These are phyloP conservation scores for Athelia sp. DNA, from an alignment of 1,284 basidiomycete species.

Conservation along the genomic window DNA sequence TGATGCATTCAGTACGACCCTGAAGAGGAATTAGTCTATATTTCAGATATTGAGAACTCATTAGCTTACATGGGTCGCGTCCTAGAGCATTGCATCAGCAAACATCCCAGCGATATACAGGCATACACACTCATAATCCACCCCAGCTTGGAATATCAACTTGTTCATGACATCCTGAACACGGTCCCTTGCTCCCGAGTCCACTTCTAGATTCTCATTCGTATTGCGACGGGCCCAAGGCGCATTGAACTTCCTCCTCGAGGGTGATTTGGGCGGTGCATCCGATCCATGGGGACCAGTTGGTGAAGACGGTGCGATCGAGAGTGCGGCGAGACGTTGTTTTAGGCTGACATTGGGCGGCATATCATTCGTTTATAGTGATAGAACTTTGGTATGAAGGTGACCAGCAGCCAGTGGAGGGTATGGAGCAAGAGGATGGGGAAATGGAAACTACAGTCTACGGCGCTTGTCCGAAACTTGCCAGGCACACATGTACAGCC, in stretches of 20 bases:
- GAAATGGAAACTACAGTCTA: no score
- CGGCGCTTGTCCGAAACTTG: no score
- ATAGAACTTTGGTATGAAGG: no score
- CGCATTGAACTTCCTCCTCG: slow-evolving; percentile 31
- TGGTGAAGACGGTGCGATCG: slow-evolving; percentile 41
- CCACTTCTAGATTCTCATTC: slow-evolving; percentile 11
- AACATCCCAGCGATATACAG: slow-evolving; percentile 1
- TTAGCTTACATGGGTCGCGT: slow-evolving; percentile 76
- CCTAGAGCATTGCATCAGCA: slow-evolving; percentile 31
- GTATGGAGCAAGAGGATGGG: no score
- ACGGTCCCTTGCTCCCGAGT: slow-evolving; percentile 33
- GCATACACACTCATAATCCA: slow-evolving; percentile 72
- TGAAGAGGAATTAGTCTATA: slow-evolving; percentile 21
- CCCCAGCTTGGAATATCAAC: slow-evolving; percentile 82
- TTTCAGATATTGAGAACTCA: slow-evolving; percentile 2
- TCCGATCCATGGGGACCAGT: slow-evolving; percentile 28
- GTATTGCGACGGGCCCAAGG: slow-evolving; percentile 30
- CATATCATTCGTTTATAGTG: not conserved
- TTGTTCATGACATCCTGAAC: slow-evolving; percentile 63
- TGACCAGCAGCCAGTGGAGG: no score
- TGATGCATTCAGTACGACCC: slow-evolving; percentile 79
- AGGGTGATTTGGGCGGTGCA: slow-evolving; percentile 21
- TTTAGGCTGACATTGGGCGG: slow-evolving; percentile 37
- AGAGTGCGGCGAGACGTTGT: slow-evolving; percentile 54
- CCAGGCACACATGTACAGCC: no score